Evolutionary conservation across 208 protist species (phyloP).

Genomic region (Acanthamoeba triangularis): DNA sequence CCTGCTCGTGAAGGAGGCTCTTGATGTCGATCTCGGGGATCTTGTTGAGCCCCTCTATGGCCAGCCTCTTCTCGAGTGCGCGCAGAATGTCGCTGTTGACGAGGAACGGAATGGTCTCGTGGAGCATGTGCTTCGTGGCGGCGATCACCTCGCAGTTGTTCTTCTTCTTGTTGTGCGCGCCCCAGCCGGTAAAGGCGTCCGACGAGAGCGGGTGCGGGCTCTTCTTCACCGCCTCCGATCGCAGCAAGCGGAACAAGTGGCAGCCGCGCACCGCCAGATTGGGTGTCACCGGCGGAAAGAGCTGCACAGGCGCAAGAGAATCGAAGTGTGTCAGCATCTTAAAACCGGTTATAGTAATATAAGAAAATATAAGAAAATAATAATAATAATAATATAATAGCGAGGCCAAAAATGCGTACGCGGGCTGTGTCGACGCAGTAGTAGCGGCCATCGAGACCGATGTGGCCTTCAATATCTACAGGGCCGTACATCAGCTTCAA

Average conservation of each 20-base stretch:
- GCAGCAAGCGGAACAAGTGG: constrained; percentile 61
- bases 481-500: constrained; percentile 75
- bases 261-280: constrained; percentile 47
- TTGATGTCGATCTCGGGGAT: constrained; percentile 52
- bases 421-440: constrained; percentile 74
- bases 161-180: constrained; percentile 64
- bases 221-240: constrained; percentile 57
- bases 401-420: not conserved
- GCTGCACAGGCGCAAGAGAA: not conserved
- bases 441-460: constrained; percentile 53
- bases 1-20: constrained; percentile 31
- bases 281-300: constrained; percentile 73
- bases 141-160: constrained; percentile 69
- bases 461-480: constrained; percentile 71
- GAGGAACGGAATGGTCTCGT: constrained; percentile 18
- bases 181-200: constrained; percentile 68
- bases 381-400: not conserved
- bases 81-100: not conserved
- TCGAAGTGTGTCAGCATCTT: no score
- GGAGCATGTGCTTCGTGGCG: constrained; percentile 16
- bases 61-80: constrained; percentile 16
- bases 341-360: no score
- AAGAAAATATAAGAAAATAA: no score
- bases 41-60: not conserved
- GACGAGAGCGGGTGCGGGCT: constrained; percentile 64